Base-by-base conservation (phyloP, 495 filamentous ascomycete species). In the Cryomyces minteri region DNA sequence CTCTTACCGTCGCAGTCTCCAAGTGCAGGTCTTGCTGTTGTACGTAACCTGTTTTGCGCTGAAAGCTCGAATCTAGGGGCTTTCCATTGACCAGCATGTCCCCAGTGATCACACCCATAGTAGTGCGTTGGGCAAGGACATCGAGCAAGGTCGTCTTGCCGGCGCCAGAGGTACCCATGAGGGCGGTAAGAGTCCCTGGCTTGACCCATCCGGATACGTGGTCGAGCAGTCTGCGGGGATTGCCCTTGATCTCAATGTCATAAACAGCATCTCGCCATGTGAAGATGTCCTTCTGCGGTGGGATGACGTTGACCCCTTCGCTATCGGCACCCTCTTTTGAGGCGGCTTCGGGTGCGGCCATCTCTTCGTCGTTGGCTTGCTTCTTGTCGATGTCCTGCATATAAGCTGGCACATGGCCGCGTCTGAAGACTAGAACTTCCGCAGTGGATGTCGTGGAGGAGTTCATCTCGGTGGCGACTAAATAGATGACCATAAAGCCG, bases 11-110 rank as follows among this genome's bases (percentile, higher is more conserved):
- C 1, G 79, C 76, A 0, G 85, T 92, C 33, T 79, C 69, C 28
- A 92, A 70, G 60, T 94, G 88, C 6, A 96, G 72, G 73, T 96
- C 88, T 62, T 93, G 86, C 59, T 96, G 88, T 54, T 96, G 85
- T 14, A 90, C 88, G 53, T 94, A 96, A 29, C 88, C 88, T 4
- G 87, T 94, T 66, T 90, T 90, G 32, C 87, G 80, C 56, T 90
- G 85, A 70, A 94, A 94, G 0, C 82, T 84, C 12, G 72, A 67
- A 55, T 92, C 83, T 12, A 80, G 72, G 37, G 69, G 76, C 28
- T 67, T 69, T 2, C 84, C 87, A 52, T 92, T 81, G 5, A 94
- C 82, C 3, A 88, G 65, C 76, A 88, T 87, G 44, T 88, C 77
- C 28, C 87, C 87, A 12, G 73, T 78, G 42, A 94, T 80, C 8